phyloP scores from a whole-genome alignment of 306 rosid species.

The Cercis canadensis region DNA sequence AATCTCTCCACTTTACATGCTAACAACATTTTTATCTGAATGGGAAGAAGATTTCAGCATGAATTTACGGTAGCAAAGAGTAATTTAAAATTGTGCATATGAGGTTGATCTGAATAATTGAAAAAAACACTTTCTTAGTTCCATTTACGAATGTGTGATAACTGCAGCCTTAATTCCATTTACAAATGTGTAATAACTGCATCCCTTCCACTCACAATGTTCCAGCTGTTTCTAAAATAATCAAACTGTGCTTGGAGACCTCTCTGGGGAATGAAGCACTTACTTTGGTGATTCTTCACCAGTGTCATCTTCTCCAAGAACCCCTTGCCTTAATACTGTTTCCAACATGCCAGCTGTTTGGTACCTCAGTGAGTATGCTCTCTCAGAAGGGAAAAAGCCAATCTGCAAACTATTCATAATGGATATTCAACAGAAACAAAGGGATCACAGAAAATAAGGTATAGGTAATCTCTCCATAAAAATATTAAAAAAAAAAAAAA shows the following conservation, averaged over 20 bases:
- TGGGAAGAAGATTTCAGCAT: background rate
- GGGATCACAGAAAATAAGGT: constrained; percentile 37
- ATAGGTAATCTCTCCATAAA: constrained; percentile 1
- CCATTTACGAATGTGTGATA: too few relatives aligned
- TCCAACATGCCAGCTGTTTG: constrained; percentile 98
- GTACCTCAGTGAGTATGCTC: constrained; percentile 90
- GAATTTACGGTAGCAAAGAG: background rate
- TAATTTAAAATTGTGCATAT: background rate
- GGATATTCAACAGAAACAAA: constrained; percentile 65
- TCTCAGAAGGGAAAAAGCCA: constrained; percentile 86
- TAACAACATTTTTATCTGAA: background rate
- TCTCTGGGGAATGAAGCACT: constrained; percentile 33
- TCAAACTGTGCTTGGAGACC: constrained; percentile 14
- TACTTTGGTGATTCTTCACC: constrained; percentile 95
- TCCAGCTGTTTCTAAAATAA: constrained; percentile 8
- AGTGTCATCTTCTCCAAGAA: constrained; percentile 93
- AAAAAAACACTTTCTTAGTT: background rate
- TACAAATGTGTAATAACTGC: constrained; percentile 8
- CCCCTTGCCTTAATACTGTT: constrained; percentile 82
- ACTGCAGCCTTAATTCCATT: constrained; percentile 27
- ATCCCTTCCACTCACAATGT: background rate
- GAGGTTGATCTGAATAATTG: constrained; percentile 5
- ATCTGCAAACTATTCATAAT: constrained; percentile 88
- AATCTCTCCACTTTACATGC: constrained; percentile 3
- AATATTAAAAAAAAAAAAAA: too few relatives aligned